phyloP scores from a whole-genome alignment of 495 filamentous ascomycete species.

The Neurospora sp. region DNA sequence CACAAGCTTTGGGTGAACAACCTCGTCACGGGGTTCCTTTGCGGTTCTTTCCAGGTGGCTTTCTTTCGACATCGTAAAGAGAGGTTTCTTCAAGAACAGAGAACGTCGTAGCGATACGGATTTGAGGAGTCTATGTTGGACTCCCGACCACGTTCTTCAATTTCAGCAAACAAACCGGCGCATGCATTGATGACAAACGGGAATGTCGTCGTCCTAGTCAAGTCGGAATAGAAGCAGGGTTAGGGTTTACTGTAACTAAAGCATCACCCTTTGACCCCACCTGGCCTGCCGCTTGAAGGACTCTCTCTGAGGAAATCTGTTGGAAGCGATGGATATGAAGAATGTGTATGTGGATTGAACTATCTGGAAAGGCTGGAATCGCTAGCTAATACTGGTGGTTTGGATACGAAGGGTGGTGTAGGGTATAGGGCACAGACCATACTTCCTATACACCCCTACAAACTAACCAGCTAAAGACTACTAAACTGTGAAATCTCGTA shows the following conservation, averaged over 20 bases:
- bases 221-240: background rate
- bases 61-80: constrained; percentile 14
- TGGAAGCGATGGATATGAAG: too few species aligned
- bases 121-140: background rate
- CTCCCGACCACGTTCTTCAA: background rate
- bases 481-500: too few species aligned
- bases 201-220: background rate
- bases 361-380: too few species aligned
- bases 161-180: background rate
- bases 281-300: background rate
- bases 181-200: background rate
- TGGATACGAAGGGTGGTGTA: too few species aligned
- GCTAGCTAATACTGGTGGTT: too few species aligned
- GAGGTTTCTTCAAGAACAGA: background rate
- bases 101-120: background rate
- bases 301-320: background rate
- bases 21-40: constrained; percentile 53
- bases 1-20: constrained; percentile 7
- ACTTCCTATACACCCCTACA: too few species aligned
- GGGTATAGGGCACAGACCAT: too few species aligned
- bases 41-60: constrained; percentile 57
- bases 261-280: background rate
- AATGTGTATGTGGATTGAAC: too few species aligned
- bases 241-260: background rate
- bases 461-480: too few species aligned